These are phyloP conservation scores for Fusarium abutilonis DNA, from an alignment of 2,329 filamentous ascomycete species.

Conservation along the genomic window DNA sequence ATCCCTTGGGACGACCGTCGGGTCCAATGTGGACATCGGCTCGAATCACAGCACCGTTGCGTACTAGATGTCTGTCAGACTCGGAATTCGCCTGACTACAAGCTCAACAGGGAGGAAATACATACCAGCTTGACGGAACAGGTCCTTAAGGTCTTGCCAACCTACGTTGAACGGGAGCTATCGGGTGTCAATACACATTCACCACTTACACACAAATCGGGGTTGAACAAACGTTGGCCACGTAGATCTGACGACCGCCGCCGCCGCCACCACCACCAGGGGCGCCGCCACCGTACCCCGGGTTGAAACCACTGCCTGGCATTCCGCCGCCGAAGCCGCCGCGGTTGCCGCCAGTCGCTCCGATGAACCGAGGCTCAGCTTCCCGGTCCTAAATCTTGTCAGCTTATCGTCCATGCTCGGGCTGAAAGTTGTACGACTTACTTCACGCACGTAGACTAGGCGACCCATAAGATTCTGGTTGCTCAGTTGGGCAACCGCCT, in stretches of 20 bases:
- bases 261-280: slow-evolving; percentile 59
- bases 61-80: slow-evolving; percentile 49
- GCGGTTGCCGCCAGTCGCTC: slow-evolving; percentile 70
- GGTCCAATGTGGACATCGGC: slow-evolving; percentile 94
- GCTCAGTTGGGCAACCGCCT: slow-evolving; percentile 96
- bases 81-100: slow-evolving; percentile 1
- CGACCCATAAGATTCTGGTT: slow-evolving; percentile 99
- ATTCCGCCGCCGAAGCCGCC: slow-evolving; percentile 67
- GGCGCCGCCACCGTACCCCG: slow-evolving; percentile 64
- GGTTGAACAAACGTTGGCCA: slow-evolving; percentile 88
- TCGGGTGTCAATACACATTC: slow-evolving; percentile 33
- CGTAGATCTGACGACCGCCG: slow-evolving; percentile 88
- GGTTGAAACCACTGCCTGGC: slow-evolving; percentile 65
- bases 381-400: slow-evolving; percentile 80
- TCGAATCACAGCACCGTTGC: slow-evolving; percentile 83
- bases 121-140: slow-evolving; percentile 98
- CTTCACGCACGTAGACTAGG: slow-evolving; percentile 98
- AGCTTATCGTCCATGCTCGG: neutral
- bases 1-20: slow-evolving; percentile 94
- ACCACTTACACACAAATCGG: slow-evolving; percentile 14
- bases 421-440: slow-evolving; percentile 55
- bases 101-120: slow-evolving; percentile 35
- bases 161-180: slow-evolving; percentile 97
- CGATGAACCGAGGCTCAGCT: slow-evolving; percentile 95
- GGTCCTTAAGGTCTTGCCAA: slow-evolving; percentile 98